phyloP scores from a whole-genome alignment of 1,284 basidiomycete genomes.

The Irpex sp. region DNA sequence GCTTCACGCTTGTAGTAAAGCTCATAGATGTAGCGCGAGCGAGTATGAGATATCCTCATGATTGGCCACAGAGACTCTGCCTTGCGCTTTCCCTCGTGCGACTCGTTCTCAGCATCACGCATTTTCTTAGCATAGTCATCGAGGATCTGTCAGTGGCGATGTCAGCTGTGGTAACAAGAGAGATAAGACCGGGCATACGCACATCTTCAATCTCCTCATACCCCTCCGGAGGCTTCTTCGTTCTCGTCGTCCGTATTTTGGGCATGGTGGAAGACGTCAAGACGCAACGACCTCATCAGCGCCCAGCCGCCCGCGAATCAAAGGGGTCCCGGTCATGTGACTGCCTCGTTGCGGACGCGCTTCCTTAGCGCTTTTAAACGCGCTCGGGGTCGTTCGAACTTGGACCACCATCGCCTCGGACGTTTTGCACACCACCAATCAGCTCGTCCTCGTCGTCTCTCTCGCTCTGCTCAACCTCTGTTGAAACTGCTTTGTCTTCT shows the following conservation, averaged over 20 bases:
- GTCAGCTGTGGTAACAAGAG: not conserved
- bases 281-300: not conserved
- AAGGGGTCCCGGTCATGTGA: conserved; percentile 10
- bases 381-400: conserved; percentile 1
- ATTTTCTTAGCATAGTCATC: conserved; percentile 97
- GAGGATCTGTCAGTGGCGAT: conserved; percentile 56
- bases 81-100: conserved; percentile 97
- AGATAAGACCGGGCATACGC: conserved; percentile 20
- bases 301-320: not conserved
- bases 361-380: conserved; percentile 7
- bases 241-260: conserved; percentile 91
- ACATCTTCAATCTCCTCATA: conserved; percentile 93
- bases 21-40: conserved; percentile 97
- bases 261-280: conserved; percentile 63
- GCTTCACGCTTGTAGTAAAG: conserved; percentile 98
- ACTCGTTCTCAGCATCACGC: conserved; percentile 96
- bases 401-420: conserved; percentile 6
- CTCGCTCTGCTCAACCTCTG: not conserved
- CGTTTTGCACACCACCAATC: conserved; percentile 9
- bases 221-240: conserved; percentile 95
- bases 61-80: conserved; percentile 98
- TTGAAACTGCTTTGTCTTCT: not conserved
- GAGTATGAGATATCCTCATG: conserved; percentile 95
- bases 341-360: conserved; percentile 14
- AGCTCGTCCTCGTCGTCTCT: not conserved